A percentile compares a stretch with the other conserved stretches of the same genome.
phyloP scores from a whole-genome alignment of 2,329 filamentous ascomycete species.

The Cladosporium sp. region DNA sequence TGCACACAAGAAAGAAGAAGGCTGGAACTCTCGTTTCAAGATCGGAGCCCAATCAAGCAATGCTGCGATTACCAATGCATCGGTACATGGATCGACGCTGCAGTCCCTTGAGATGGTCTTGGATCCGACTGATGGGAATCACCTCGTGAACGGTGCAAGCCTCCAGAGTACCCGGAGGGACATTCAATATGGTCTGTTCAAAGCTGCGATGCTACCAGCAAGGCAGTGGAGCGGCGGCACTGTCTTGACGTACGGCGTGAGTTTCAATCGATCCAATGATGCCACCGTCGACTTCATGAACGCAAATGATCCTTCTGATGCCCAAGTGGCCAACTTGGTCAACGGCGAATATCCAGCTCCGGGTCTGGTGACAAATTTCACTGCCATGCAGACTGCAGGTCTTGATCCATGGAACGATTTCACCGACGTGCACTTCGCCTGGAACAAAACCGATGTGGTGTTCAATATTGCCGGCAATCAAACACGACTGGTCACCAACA shows the following conservation, averaged over 20 bases:
- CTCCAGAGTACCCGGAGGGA: slow-evolving; percentile 39
- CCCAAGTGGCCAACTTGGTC: slow-evolving; percentile 38
- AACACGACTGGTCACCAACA: slow-evolving; percentile 29
- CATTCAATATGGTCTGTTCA: slow-evolving; percentile 45
- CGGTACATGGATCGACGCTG: background rate
- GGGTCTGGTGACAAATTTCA: slow-evolving; percentile 36
- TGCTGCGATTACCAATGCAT: slow-evolving; percentile 22
- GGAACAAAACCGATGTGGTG: slow-evolving; percentile 38
- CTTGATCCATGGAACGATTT: slow-evolving; percentile 38
- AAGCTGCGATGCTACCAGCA: slow-evolving; percentile 32
- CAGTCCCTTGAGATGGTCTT: slow-evolving; percentile 13
- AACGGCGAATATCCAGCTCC: slow-evolving; percentile 38
- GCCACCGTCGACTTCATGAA: slow-evolving; percentile 43
- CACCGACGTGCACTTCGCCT: slow-evolving; percentile 42
- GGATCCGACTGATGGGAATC: slow-evolving; percentile 20
- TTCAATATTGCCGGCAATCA: slow-evolving; percentile 39
- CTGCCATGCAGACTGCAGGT: slow-evolving; percentile 22
- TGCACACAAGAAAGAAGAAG: slow-evolving; percentile 39
- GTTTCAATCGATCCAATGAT: slow-evolving; percentile 39
- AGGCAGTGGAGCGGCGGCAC: slow-evolving; percentile 28
- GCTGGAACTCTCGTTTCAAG: slow-evolving; percentile 42
- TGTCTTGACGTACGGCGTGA: slow-evolving; percentile 40
- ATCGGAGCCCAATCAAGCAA: slow-evolving; percentile 37
- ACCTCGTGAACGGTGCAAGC: slow-evolving; percentile 39
- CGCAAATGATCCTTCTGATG: slow-evolving; percentile 32